Percentiles rank a stretch among this genome's conserved stretches.
Conservation (phyloP, 352 stramenopile species). For the Aphanomyces stellatus region DNA sequence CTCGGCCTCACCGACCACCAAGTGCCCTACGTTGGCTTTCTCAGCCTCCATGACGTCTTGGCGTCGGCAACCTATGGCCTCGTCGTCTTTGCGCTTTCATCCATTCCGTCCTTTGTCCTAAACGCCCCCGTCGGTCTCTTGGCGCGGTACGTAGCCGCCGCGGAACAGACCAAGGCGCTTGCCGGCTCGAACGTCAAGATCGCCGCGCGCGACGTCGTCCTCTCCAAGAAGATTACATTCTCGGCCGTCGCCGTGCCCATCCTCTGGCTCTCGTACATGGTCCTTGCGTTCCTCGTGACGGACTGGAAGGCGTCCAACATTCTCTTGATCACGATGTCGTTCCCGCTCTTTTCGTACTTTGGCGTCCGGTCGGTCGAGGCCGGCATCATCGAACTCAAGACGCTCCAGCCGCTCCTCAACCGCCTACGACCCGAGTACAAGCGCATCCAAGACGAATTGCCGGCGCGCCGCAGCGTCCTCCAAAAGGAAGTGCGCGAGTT, state of each 20-base stretch:
- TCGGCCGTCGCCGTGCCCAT: constrained; percentile 85
- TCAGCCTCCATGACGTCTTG: constrained; percentile 82
- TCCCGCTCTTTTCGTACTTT: constrained; percentile 84
- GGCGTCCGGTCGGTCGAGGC: constrained; percentile 80
- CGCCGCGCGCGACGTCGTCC: constrained; percentile 77
- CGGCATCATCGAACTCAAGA: constrained; percentile 83
- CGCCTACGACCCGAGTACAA: constrained; percentile 67
- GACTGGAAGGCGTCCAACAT: constrained; percentile 85
- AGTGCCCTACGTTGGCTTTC: constrained; percentile 79
- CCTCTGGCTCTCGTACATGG: constrained; percentile 81
- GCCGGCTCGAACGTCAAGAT: constrained; percentile 89
- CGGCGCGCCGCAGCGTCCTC: constrained; percentile 42
- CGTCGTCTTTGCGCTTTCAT: constrained; percentile 84
- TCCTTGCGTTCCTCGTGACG: constrained; percentile 68
- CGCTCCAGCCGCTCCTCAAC: constrained; percentile 71
- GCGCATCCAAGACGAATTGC: constrained; percentile 68
- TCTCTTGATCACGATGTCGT: constrained; percentile 59
- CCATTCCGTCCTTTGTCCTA: constrained; percentile 85
- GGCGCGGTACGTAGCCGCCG: constrained; percentile 65
- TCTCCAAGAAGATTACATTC: constrained; percentile 92
- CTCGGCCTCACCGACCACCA: constrained; percentile 89
- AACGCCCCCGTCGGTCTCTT: constrained; percentile 87
- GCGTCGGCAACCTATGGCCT: constrained; percentile 77
- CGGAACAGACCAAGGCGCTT: constrained; percentile 74
- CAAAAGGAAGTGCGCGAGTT: constrained; percentile 71